Conservation (phyloP, 1,284 basidiomycete genomes). For the Fistulinella staudtii region DNA sequence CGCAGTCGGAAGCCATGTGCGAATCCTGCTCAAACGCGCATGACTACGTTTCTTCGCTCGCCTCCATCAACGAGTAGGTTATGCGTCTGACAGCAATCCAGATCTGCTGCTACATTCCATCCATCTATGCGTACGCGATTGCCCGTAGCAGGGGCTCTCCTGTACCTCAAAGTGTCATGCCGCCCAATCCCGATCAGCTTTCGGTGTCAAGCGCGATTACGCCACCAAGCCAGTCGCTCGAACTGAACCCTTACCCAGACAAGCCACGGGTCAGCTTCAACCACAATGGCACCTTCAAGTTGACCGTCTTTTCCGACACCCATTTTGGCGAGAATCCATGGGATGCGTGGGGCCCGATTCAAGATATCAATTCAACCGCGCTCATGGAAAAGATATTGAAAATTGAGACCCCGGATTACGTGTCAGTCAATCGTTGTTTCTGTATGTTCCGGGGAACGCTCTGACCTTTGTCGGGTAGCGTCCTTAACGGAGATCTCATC, state of each 20-base stretch:
- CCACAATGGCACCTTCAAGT: constrained; percentile 55
- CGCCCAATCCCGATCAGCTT: too few relatives aligned
- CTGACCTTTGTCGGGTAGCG: constrained; percentile 34
- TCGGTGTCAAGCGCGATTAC: too few relatives aligned
- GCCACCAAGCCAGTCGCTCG: background rate
- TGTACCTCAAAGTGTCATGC: background rate
- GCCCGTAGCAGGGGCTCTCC: background rate
- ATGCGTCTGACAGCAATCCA: background rate
- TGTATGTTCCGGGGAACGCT: background rate
- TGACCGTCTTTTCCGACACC: constrained; percentile 65
- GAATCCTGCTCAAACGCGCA: too few relatives aligned
- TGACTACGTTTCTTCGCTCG: too few relatives aligned
- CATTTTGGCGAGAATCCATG: constrained; percentile 70
- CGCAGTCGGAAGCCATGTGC: too few relatives aligned
- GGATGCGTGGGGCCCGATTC: constrained; percentile 60
- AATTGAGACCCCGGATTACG: constrained; percentile 59
- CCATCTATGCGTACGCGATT: constrained; percentile 15
- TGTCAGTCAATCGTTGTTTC: constrained; percentile 37
- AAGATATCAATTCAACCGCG: constrained; percentile 54
- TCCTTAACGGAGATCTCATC: constrained; percentile 62
- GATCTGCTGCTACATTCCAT: constrained; percentile 2
- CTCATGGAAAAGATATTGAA: constrained; percentile 51
- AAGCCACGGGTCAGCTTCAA: constrained; percentile 49
- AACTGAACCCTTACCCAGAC: constrained; percentile 43
- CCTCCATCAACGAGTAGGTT: too few relatives aligned